A percentile compares a stretch with the other conserved stretches of the same genome.
These are phyloP conservation scores for Thalia dealbata DNA, from an alignment of 176 grass and related monocot species.

Conservation along the genomic window DNA sequence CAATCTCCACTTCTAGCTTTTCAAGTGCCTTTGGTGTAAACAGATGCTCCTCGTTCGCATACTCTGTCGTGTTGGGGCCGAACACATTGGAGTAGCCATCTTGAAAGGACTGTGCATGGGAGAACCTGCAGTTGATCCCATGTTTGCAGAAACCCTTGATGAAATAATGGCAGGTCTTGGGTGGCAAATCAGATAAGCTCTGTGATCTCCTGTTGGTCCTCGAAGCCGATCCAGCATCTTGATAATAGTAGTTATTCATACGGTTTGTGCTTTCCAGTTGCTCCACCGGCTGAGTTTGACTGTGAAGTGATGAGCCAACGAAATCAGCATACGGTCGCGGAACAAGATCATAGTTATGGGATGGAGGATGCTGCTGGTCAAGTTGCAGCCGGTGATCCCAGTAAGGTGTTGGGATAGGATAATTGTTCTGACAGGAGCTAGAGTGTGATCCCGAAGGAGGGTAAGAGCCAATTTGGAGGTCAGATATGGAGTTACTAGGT, in stretches of 20 bases:
- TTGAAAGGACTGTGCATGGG: conserved; percentile 38
- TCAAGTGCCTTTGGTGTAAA: conserved; percentile 21
- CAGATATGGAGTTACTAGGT: conserved; percentile 3
- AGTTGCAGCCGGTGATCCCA: conserved; percentile 19
- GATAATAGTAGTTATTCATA: conserved; percentile 25
- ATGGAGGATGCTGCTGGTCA: background rate
- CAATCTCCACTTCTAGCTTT: conserved; percentile 50
- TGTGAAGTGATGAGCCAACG: conserved; percentile 20
- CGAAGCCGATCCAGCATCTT: conserved; percentile 16
- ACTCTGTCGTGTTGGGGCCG: background rate
- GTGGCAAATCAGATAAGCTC: conserved; percentile 19
- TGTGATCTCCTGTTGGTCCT: conserved; percentile 10
- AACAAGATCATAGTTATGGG: conserved; percentile 6
- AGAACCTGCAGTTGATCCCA: conserved; percentile 52
- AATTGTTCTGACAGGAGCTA: conserved; percentile 23
- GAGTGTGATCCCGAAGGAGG: conserved; percentile 10
- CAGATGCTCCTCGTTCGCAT: conserved; percentile 15
- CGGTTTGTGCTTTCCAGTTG: conserved; percentile 4
- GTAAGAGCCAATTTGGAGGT: conserved; percentile 21
- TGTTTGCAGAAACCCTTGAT: conserved; percentile 70
- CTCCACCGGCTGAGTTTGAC: conserved; percentile 25
- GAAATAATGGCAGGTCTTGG: conserved; percentile 65
- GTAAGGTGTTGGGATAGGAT: conserved; percentile 16
- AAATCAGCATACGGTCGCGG: conserved; percentile 2
- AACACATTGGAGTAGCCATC: conserved; percentile 15